Conservation (phyloP, 1,284 basidiomycete genomes). For the Heterobasidion annosum region DNA sequence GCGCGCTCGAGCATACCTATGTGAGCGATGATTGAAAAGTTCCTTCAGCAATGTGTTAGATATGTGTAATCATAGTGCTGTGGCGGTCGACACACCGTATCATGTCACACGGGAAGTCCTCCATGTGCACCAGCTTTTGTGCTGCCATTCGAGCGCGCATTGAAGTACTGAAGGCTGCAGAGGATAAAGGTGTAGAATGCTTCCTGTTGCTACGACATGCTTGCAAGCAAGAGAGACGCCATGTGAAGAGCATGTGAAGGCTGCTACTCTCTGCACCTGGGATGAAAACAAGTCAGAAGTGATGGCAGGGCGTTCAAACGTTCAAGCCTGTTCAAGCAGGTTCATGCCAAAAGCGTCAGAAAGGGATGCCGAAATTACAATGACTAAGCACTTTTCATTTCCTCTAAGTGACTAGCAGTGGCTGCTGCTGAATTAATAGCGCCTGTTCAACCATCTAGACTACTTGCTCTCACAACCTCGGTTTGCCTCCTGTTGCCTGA, state of each 20-base stretch:
- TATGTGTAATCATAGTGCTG: background rate
- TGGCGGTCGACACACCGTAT: constrained; percentile 50
- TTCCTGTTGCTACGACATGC: constrained; percentile 4
- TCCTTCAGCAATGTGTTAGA: constrained; percentile 37
- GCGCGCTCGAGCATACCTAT: constrained; percentile 46
- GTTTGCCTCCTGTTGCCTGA: too few species aligned
- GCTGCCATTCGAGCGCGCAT: constrained; percentile 16
- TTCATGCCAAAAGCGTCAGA: too few species aligned
- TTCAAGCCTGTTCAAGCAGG: too few species aligned
- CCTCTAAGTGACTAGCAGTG: too few species aligned
- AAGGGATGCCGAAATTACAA: too few species aligned
- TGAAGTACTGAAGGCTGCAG: constrained; percentile 14
- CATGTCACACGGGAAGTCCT: constrained; percentile 63
- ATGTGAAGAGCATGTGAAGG: background rate
- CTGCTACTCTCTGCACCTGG: too few species aligned
- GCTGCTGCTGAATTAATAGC: too few species aligned
- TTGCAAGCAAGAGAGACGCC: background rate
- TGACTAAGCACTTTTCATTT: too few species aligned
- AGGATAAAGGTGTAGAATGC: background rate
- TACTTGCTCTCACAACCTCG: too few species aligned
- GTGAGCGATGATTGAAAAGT: constrained; percentile 93
- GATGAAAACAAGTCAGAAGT: too few species aligned
- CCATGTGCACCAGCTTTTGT: constrained; percentile 32
- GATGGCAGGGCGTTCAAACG: too few species aligned
- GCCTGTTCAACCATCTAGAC: too few species aligned